These are phyloP conservation scores for Mortierella sp. DNA, from an alignment of 371 early-diverging fungal species.

Conservation along the genomic window DNA sequence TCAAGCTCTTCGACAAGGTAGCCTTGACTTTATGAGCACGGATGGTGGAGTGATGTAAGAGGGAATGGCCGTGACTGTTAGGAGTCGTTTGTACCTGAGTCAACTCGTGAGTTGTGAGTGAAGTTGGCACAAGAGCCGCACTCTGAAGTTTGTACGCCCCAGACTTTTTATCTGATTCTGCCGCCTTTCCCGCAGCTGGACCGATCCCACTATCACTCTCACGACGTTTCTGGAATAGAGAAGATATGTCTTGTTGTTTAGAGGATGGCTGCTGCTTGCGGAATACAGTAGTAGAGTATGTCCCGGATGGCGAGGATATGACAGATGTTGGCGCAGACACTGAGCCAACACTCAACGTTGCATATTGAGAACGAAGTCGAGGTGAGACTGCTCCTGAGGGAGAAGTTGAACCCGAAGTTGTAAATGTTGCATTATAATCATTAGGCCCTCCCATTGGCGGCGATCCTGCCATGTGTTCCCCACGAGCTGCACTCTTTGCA, in stretches of 20 bases:
- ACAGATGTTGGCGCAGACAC: constrained; percentile 14
- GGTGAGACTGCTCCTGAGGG: constrained; percentile 11
- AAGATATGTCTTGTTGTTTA: constrained; percentile 34
- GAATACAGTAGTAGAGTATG: constrained; percentile 7
- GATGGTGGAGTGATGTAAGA: constrained; percentile 16
- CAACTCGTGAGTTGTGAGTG: not conserved
- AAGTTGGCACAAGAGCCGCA: constrained; percentile 12
- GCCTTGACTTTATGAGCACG: constrained; percentile 50
- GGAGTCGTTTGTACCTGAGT: not conserved
- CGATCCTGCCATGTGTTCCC: constrained; percentile 37
- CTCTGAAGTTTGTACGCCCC: constrained; percentile 18
- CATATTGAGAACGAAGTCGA: constrained; percentile 13
- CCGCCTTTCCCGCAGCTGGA: constrained; percentile 1
- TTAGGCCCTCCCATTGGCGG: constrained; percentile 1
- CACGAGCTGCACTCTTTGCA: constrained; percentile 43
- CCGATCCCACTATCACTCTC: constrained; percentile 35
- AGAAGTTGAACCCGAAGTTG: not conserved
- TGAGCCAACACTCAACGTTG: constrained; percentile 9
- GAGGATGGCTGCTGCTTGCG: constrained; percentile 13
- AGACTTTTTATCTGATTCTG: constrained; percentile 1
- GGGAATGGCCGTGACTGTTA: not conserved
- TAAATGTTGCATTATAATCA: not conserved
- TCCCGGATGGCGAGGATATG: constrained; percentile 14
- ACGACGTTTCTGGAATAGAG: constrained; percentile 30
- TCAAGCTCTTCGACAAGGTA: constrained; percentile 43